phyloP scores from a whole-genome alignment of 2,329 filamentous ascomycete genomes.

The Triangularia verruculosa region DNA sequence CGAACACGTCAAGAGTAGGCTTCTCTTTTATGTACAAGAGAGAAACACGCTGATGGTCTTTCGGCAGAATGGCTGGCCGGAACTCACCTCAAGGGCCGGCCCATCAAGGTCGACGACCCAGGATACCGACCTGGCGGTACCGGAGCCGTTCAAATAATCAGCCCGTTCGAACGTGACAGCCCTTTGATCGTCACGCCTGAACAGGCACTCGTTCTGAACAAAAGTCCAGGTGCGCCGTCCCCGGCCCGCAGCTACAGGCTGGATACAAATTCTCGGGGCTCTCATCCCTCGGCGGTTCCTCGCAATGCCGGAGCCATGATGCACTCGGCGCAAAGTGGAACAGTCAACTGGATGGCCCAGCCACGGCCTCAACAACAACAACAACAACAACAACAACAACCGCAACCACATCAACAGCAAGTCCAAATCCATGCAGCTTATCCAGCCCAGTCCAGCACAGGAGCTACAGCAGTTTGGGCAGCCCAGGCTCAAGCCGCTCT shows the following conservation, averaged over 20 bases:
- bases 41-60: not conserved
- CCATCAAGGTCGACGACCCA: not conserved
- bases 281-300: not conserved
- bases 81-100: not conserved
- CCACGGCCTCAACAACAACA: not conserved
- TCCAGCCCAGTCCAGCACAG: not conserved
- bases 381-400: not conserved
- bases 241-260: not conserved
- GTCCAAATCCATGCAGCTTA: too few relatives aligned
- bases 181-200: not conserved
- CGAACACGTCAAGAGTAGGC: conserved; percentile 9
- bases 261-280: not conserved
- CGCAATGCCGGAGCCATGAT: not conserved
- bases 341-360: not conserved
- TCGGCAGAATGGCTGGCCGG: not conserved
- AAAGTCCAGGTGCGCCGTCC: not conserved
- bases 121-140: not conserved
- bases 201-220: not conserved
- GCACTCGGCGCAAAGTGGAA: not conserved
- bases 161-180: not conserved
- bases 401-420: not conserved
- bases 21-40: not conserved
- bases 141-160: not conserved
- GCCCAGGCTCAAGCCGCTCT: not conserved
- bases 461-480: not conserved